Evolutionary conservation across 352 stramenopile species (phyloP).

Genomic region (Pythium oligandrum): DNA sequence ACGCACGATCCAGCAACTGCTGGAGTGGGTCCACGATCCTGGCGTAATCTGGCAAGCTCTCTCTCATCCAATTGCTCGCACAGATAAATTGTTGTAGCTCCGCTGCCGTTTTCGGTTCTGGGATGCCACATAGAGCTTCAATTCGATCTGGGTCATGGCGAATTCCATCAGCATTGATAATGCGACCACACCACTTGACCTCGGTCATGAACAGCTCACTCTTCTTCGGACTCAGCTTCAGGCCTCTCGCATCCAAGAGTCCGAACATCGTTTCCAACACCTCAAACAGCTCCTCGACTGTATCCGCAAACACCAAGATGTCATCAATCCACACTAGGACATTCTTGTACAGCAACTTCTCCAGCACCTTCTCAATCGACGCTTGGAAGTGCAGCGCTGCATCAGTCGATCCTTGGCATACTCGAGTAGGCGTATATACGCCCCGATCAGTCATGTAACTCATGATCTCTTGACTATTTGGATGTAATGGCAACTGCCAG

Average conservation of each 20-base stretch:
- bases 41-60: constrained; percentile 6
- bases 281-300: constrained; percentile 2
- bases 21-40: constrained; percentile 8
- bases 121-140: constrained; percentile 20
- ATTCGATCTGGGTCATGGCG: constrained; percentile 17
- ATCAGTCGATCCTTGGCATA: constrained; percentile 21
- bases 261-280: constrained; percentile 8
- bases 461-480: constrained; percentile 17
- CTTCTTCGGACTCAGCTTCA: constrained; percentile 32
- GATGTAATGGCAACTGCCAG: constrained; percentile 17
- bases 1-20: background rate
- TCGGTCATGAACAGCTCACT: constrained; percentile 21
- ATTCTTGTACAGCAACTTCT: constrained; percentile 13
- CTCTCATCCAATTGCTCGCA: constrained; percentile 18
- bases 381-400: constrained; percentile 18
- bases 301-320: constrained; percentile 14
- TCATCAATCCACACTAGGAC: constrained; percentile 25
- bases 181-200: constrained; percentile 18
- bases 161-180: constrained; percentile 17
- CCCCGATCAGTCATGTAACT: constrained; percentile 20
- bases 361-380: constrained; percentile 13
- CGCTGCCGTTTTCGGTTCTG: constrained; percentile 8
- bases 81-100: constrained; percentile 31
- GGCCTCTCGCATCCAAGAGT: constrained; percentile 2
- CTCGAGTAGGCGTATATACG: constrained; percentile 18